Percentiles rank a stretch among this genome's conserved stretches.
These are phyloP conservation scores for Cucurbita pepo DNA, from an alignment of 306 rosid species.

Conservation along the genomic window DNA sequence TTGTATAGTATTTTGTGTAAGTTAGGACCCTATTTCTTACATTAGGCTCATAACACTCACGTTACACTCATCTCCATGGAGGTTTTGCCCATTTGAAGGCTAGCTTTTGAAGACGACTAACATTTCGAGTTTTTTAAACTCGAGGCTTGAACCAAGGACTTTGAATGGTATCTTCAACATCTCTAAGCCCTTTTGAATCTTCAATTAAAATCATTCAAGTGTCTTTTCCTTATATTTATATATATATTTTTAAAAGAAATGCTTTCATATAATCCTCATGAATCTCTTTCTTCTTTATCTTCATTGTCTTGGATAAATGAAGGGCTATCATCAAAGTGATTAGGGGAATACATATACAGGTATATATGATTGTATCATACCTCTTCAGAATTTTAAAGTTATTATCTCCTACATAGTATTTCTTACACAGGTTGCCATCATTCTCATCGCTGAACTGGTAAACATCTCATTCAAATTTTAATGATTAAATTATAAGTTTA, in stretches of 20 bases:
- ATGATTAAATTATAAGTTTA: too few species aligned
- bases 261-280: background rate
- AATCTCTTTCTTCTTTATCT: background rate
- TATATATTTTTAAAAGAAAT: background rate
- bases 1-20: background rate
- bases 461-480: too few species aligned
- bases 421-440: too few species aligned
- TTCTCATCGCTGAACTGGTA: too few species aligned
- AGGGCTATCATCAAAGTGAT: background rate
- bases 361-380: background rate
- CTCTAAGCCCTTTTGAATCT: too few species aligned
- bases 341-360: background rate
- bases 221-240: background rate
- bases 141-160: background rate
- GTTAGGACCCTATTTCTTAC: background rate
- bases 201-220: background rate
- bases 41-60: background rate
- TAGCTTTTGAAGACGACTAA: background rate
- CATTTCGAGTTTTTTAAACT: background rate
- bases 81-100: background rate
- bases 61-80: background rate
- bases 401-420: too few species aligned
- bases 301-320: background rate
- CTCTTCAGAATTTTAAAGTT: too few species aligned
- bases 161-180: too few species aligned